Evolutionary conservation across 2,329 filamentous ascomycete species (phyloP).

Genomic region (Claviceps lovelessii): DNA sequence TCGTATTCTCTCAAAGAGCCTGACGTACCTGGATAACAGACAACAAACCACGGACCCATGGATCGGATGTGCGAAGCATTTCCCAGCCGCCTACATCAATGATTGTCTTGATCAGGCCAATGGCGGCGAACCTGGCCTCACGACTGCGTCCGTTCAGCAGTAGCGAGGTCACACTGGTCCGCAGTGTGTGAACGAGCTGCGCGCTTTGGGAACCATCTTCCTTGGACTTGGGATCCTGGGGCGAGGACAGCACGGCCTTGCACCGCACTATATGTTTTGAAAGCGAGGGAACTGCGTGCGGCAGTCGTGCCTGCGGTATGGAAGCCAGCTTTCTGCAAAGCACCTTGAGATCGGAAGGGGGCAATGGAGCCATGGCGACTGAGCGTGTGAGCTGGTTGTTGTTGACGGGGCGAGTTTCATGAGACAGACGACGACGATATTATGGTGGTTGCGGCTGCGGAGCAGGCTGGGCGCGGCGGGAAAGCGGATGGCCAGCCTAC

Average conservation of each 20-base stretch:
- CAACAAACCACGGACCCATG: conserved; percentile 67
- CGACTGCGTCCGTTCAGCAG: conserved; percentile 62
- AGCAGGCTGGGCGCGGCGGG: neutral
- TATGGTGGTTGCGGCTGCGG: neutral
- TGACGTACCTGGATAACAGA: conserved; percentile 53
- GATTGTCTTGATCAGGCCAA: conserved; percentile 64
- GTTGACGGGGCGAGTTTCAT: neutral
- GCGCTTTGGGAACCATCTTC: conserved; percentile 48
- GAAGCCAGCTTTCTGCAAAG: conserved; percentile 58
- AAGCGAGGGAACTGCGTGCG: conserved; percentile 56
- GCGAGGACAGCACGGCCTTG: conserved; percentile 45
- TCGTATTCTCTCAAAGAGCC: neutral
- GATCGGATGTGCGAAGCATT: conserved; percentile 54
- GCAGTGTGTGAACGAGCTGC: conserved; percentile 67
- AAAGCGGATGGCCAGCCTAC: neutral
- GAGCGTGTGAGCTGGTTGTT: neutral
- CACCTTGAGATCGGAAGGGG: conserved; percentile 44
- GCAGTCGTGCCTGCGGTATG: conserved; percentile 58
- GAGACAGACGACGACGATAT: neutral
- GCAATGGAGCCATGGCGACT: conserved; percentile 1
- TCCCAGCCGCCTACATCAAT: conserved; percentile 79
- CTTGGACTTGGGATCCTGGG: conserved; percentile 46
- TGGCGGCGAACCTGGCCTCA: conserved; percentile 63
- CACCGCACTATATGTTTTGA: conserved; percentile 44
- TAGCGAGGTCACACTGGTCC: conserved; percentile 61